Conservation (phyloP, 2,329 filamentous ascomycete genomes). For the Falciphora oryzae region DNA sequence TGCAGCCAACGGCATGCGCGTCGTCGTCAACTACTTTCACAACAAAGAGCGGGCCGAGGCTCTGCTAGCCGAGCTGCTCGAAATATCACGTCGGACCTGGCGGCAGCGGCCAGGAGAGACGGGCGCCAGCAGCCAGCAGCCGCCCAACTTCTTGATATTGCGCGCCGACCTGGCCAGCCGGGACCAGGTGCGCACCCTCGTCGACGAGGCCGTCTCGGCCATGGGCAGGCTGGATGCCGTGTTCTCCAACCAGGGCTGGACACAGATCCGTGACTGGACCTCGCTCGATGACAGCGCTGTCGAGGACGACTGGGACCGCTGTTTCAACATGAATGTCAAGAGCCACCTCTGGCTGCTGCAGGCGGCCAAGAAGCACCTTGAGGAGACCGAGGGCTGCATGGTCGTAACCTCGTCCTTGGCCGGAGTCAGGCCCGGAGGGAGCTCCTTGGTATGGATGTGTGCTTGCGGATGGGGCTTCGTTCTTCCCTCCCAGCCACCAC, state of each 20-base stretch:
- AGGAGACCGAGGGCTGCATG: slow-evolving; percentile 53
- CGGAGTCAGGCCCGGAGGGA: slow-evolving; percentile 58
- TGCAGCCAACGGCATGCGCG: slow-evolving; percentile 59
- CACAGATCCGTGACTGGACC: slow-evolving; percentile 36
- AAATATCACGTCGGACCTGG: slow-evolving; percentile 38
- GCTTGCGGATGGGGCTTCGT: background rate
- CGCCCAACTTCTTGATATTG: slow-evolving; percentile 40
- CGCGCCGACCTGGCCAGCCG: slow-evolving; percentile 61
- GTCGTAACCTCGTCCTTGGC: slow-evolving; percentile 60
- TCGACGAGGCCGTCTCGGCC: slow-evolving; percentile 51
- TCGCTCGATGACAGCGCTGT: slow-evolving; percentile 46
- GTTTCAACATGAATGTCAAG: slow-evolving; percentile 59
- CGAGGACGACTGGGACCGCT: slow-evolving; percentile 54
- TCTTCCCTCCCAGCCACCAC: background rate
- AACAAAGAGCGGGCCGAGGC: slow-evolving; percentile 53
- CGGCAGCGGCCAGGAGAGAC: slow-evolving; percentile 1
- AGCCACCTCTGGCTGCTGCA: slow-evolving; percentile 55
- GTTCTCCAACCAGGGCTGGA: slow-evolving; percentile 67
- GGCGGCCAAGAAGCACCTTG: slow-evolving; percentile 46
- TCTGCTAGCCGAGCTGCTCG: slow-evolving; percentile 49
- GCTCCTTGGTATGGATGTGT: slow-evolving; percentile 38
- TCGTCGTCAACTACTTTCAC: slow-evolving; percentile 69
- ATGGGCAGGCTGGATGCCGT: slow-evolving; percentile 71
- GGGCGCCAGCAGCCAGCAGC: background rate
- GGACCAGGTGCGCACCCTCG: slow-evolving; percentile 51